Percentiles rank a stretch among this genome's conserved stretches.
phyloP scores from a whole-genome alignment of 768 basidiomycete genomes.

The Leccinum obscurum region DNA sequence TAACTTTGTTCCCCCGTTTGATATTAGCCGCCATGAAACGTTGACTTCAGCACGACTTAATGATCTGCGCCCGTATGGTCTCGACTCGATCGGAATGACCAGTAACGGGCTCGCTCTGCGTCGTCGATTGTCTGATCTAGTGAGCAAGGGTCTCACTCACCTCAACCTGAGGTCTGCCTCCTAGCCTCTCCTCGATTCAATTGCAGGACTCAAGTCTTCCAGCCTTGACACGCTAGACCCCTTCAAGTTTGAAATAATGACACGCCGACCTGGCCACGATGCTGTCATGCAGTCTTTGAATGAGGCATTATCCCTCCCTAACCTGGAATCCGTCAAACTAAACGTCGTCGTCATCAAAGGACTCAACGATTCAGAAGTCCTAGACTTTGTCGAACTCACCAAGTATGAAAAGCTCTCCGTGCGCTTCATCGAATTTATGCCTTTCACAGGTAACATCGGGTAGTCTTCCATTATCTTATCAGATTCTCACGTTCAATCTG shows the following conservation, averaged over 20 bases:
- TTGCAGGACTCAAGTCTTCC: conserved; percentile 9
- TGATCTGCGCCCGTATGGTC: conserved; percentile 56
- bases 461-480: conserved; percentile 3
- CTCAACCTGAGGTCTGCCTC: conserved; percentile 58
- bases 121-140: conserved; percentile 65
- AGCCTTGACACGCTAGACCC: conserved; percentile 86
- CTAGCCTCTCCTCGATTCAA: conserved; percentile 4
- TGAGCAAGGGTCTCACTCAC: conserved; percentile 75
- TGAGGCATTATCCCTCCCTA: conserved; percentile 53
- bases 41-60: conserved; percentile 54
- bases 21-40: conserved; percentile 7
- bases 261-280: conserved; percentile 73
- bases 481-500: neutral
- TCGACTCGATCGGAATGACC: conserved; percentile 82
- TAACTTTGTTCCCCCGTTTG: conserved; percentile 30
- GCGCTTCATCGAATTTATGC: conserved; percentile 94
- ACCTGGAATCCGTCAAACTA: conserved; percentile 67
- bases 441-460: conserved; percentile 67
- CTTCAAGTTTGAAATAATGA: conserved; percentile 86
- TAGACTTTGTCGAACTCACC: conserved; percentile 79
- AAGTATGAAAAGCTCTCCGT: conserved; percentile 62
- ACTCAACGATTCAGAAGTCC: conserved; percentile 78
- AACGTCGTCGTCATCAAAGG: conserved; percentile 84
- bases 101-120: conserved; percentile 79
- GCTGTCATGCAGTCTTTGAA: conserved; percentile 71